Evolutionary conservation across 2,329 filamentous ascomycete species (phyloP), one percentile per base, ranked within the genome.

Genomic region (Pseudogymnoascus sp.): DNA sequence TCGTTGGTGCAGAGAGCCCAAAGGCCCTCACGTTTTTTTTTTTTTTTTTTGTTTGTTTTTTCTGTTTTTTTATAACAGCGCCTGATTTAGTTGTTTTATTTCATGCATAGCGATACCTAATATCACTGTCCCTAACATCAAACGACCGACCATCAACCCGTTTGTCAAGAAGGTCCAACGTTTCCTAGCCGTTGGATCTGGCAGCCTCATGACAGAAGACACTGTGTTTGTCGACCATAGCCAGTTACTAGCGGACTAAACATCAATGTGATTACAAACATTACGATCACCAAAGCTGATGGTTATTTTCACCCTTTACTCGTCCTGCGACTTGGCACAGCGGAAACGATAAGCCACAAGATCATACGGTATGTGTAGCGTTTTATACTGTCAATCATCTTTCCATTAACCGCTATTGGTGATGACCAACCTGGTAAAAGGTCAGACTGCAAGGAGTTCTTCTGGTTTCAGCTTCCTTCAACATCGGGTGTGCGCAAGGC

Each of bases 381-480:
- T 64, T 61, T 59, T 62, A 35, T 59, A 38, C 8, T 59, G 33
- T 59, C 60, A 28, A 14, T 33, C 25, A 33, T 33, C 4, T 33
- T n/a, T 6, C 11, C n/a, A 33, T 55, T 21, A 33, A 33, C 25
- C 16, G 62, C 65, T 60, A 69, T 71, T 74, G 63, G 79, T 82
- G 83, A 86, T 85, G 82, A 80, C 71, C 65, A 71, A 60, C 74
- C 70, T 83, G 83, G 83, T 86, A 86, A 86, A 86, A 86, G 83
- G 83, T 83, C 83, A 77, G 82, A 86, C 79, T 74, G 75, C 76
- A 74, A 71, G 71, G 74, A 74, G 71, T 72, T 70, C 74, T 72
- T 72, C 79, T 78, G 82, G 80, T 82, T 76, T 73, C 73, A 71
- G 70, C 70, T 70, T 68, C 67, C 55, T 45, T 61, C 59, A 58